Evolutionary conservation across 225 moss, liverwort and hornwort genomes (phyloP).

Genomic region (Asterella californica): DNA sequence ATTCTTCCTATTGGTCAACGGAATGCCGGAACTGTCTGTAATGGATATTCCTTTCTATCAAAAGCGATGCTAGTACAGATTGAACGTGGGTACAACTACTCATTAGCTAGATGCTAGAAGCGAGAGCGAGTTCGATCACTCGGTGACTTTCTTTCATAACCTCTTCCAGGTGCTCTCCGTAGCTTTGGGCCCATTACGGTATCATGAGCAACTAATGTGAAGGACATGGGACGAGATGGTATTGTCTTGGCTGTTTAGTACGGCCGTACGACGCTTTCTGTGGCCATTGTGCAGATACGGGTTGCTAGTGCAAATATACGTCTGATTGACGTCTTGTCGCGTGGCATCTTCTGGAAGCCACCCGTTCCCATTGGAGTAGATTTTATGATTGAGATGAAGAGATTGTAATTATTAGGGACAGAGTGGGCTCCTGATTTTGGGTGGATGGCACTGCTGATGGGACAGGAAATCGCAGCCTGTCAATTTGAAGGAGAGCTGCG

Average conservation of each 20-base stretch:
- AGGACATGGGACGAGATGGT: neutral
- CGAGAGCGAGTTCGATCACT: neutral
- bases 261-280: slow-evolving; percentile 6
- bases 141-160: neutral
- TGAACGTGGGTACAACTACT: neutral
- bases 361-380: slow-evolving; percentile 12
- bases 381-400: slow-evolving; percentile 11
- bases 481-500: slow-evolving; percentile 63
- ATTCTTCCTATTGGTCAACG: neutral
- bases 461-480: slow-evolving; percentile 34
- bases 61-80: neutral
- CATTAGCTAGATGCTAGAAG: neutral
- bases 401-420: slow-evolving; percentile 9
- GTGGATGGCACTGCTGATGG: slow-evolving; percentile 39
- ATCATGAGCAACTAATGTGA: neutral
- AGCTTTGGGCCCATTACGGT: neutral
- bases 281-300: slow-evolving; percentile 13
- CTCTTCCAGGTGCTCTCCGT: neutral
- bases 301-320: slow-evolving; percentile 5
- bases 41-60: neutral
- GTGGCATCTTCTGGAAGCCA: neutral
- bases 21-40: neutral
- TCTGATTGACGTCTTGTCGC: slow-evolving; percentile 10
- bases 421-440: slow-evolving; percentile 24
- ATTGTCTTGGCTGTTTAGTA: neutral